A percentile compares a stretch with the other conserved stretches of the same genome.
Conservation (phyloP, 495 filamentous ascomycete species). For the Annulohypoxylon nitens region DNA sequence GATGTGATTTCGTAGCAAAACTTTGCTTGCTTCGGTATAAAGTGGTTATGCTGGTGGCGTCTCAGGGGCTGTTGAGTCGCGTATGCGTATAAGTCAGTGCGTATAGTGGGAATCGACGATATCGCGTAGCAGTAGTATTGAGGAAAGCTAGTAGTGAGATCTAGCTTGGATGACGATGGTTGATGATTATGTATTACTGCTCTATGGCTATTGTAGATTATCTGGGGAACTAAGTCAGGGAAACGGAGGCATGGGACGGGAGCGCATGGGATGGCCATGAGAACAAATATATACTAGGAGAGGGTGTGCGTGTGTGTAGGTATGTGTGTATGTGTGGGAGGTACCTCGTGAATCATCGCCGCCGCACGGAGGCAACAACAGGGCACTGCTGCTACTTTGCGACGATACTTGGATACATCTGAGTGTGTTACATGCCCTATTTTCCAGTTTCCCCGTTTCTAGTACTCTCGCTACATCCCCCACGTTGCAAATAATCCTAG, state of each 20-base stretch:
- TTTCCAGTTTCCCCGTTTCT: conserved; percentile 44
- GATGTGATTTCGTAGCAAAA: conserved; percentile 18
- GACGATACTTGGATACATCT: not conserved
- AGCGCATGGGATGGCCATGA: conserved; percentile 47
- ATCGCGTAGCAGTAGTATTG: conserved; percentile 20
- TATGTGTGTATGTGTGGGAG: conserved; percentile 1
- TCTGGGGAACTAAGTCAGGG: conserved; percentile 39
- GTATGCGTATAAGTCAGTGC: conserved; percentile 20
- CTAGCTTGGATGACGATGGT: conserved; percentile 24
- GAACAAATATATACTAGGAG: conserved; percentile 46
- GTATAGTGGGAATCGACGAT: conserved; percentile 20
- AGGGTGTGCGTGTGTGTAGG: conserved; percentile 18
- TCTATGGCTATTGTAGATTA: conserved; percentile 45
- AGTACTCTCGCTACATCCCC: conserved; percentile 39
- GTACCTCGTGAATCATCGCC: conserved; percentile 49
- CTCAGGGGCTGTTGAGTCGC: conserved; percentile 7
- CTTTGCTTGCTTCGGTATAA: not conserved
- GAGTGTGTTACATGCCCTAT: conserved; percentile 47
- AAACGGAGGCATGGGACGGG: conserved; percentile 44
- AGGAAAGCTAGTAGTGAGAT: conserved; percentile 13
- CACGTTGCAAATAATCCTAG: conserved; percentile 52
- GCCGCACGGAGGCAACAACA: conserved; percentile 47
- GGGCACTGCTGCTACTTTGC: conserved; percentile 8
- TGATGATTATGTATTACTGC: conserved; percentile 48
- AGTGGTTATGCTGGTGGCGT: not conserved